Evolutionary conservation across 2,329 filamentous ascomycete species (phyloP).

Genomic region (Aspergillus sergii): DNA sequence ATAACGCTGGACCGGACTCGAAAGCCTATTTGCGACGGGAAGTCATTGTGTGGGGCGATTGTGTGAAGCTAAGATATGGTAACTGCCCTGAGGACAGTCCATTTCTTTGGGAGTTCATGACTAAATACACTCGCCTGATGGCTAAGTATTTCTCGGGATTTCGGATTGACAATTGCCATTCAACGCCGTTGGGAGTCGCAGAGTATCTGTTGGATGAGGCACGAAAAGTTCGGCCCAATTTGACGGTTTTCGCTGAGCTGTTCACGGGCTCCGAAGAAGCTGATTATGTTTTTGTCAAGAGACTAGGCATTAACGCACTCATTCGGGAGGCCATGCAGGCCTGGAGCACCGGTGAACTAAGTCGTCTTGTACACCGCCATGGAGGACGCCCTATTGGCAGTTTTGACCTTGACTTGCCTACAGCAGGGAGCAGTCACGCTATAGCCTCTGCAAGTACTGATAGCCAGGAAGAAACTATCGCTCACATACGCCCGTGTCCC

Average conservation of each 20-base stretch:
- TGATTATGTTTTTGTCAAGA: constrained; percentile 94
- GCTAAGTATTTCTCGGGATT: constrained; percentile 95
- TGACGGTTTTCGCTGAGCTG: constrained; percentile 91
- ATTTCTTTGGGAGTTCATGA: constrained; percentile 95
- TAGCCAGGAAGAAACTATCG: constrained; percentile 63
- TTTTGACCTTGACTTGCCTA: constrained; percentile 89
- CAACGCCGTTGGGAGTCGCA: constrained; percentile 89
- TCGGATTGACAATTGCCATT: constrained; percentile 97
- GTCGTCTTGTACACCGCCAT: constrained; percentile 88
- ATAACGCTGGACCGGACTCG: constrained; percentile 88
- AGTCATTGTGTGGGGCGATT: constrained; percentile 98
- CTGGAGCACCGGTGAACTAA: constrained; percentile 92
- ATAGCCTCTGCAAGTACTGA: constrained; percentile 36
- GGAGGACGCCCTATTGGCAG: constrained; percentile 94
- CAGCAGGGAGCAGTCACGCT: constrained; percentile 58
- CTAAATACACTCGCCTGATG: constrained; percentile 84
- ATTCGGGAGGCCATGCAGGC: constrained; percentile 98
- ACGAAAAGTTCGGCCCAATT: constrained; percentile 79
- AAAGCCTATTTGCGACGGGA: constrained; percentile 93
- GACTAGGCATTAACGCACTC: constrained; percentile 84
- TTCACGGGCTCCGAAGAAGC: constrained; percentile 95
- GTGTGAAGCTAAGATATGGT: constrained; percentile 94
- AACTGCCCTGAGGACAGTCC: constrained; percentile 79
- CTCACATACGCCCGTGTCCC: constrained; percentile 80
- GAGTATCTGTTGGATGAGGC: constrained; percentile 95